Conservation (phyloP, 441 rosid genomes). For the Rhodomyrtus psidioides region DNA sequence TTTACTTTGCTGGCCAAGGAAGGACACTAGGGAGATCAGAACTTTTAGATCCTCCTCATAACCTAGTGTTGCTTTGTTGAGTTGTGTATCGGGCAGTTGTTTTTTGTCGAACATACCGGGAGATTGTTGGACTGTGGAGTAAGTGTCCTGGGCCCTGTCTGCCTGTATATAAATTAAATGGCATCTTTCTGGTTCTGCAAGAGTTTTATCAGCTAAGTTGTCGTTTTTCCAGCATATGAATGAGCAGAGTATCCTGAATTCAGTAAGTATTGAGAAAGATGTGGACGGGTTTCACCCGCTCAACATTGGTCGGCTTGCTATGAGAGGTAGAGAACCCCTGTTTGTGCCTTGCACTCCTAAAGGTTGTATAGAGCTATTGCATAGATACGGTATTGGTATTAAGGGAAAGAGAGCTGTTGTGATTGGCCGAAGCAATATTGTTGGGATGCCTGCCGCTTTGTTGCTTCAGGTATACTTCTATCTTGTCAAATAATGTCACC, state of each 20-base stretch:
- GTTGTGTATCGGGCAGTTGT: neutral
- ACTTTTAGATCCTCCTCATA: neutral
- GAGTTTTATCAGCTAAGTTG: neutral
- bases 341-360: conserved; percentile 90
- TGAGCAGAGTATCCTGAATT: conserved; percentile 71
- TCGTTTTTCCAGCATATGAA: conserved; percentile 56
- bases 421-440: conserved; percentile 88
- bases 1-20: neutral
- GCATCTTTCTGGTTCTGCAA: neutral
- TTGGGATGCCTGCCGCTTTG: conserved; percentile 88
- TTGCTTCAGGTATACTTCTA: conserved; percentile 50
- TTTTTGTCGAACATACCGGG: neutral
- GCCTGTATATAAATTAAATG: neutral
- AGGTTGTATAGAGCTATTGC: conserved; percentile 86
- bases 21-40: neutral
- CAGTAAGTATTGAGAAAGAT: conserved; percentile 73
- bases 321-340: conserved; percentile 78
- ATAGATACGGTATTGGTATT: conserved; percentile 55
- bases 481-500: neutral
- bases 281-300: conserved; percentile 88
- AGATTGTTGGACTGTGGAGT: neutral
- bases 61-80: neutral
- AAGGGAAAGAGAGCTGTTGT: conserved; percentile 88
- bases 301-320: conserved; percentile 81
- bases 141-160: neutral